phyloP scores from a whole-genome alignment of 345 rosid genomes.

The Eucalyptus sp. region DNA sequence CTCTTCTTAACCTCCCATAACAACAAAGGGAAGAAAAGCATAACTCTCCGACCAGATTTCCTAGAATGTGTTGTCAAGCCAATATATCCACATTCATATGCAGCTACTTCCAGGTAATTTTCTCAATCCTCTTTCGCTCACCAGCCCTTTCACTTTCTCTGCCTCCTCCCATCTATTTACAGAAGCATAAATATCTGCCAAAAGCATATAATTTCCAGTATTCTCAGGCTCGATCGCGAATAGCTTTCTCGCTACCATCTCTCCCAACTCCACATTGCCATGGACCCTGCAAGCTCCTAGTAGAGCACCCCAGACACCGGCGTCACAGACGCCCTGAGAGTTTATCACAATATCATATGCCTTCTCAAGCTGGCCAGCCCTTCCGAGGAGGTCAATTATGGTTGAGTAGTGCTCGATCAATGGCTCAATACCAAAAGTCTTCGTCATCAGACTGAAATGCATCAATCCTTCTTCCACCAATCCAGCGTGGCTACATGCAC shows the following conservation, averaged over 20 bases:
- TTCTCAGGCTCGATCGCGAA: conserved; percentile 34
- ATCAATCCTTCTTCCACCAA: conserved; percentile 34
- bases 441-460: conserved; percentile 28
- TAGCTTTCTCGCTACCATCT: conserved; percentile 39
- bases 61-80: neutral
- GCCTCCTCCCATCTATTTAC: conserved; percentile 36
- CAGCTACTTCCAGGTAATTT: conserved; percentile 48
- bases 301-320: conserved; percentile 46
- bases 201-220: conserved; percentile 38
- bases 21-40: neutral
- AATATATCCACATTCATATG: neutral
- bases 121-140: conserved; percentile 14
- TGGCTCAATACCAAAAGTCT: conserved; percentile 15
- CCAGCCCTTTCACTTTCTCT: conserved; percentile 29
- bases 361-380: conserved; percentile 40
- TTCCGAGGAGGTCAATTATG: conserved; percentile 47
- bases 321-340: conserved; percentile 13
- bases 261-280: conserved; percentile 31
- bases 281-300: conserved; percentile 49
- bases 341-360: conserved; percentile 26
- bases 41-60: neutral
- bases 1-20: neutral
- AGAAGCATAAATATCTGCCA: conserved; percentile 49
- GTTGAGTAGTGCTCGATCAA: conserved; percentile 35
- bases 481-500: conserved; percentile 48